phyloP scores from a whole-genome alignment of 768 basidiomycete species.

The Hypsizygus marmoreus region DNA sequence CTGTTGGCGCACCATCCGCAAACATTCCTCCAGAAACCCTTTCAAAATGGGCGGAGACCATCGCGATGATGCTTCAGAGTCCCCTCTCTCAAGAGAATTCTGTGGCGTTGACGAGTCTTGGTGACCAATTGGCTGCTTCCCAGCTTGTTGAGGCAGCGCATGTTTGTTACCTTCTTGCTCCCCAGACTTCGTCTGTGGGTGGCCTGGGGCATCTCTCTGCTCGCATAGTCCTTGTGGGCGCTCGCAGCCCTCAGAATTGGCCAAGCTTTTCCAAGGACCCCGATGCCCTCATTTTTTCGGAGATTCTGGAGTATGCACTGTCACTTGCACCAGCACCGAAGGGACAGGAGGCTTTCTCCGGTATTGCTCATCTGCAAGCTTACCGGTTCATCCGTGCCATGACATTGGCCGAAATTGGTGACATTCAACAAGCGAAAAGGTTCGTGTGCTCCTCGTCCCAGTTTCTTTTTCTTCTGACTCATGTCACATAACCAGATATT shows the following conservation, averaged over 20 bases:
- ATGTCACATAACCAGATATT: conserved; percentile 62
- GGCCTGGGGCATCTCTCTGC: conserved; percentile 68
- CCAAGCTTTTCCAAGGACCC: conserved; percentile 62
- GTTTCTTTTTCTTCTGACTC: conserved; percentile 1
- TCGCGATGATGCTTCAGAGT: conserved; percentile 79
- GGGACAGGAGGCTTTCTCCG: conserved; percentile 84
- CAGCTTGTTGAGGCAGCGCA: conserved; percentile 87
- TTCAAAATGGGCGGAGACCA: conserved; percentile 82
- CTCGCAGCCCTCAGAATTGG: conserved; percentile 52
- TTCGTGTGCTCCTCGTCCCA: conserved; percentile 29
- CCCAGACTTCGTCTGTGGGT: conserved; percentile 73
- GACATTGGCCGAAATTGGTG: conserved; percentile 78
- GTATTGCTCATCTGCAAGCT: conserved; percentile 84
- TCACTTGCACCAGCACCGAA: conserved; percentile 73
- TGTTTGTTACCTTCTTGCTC: conserved; percentile 87
- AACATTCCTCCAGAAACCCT: conserved; percentile 66
- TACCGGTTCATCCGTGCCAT: conserved; percentile 83
- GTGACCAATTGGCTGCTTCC: conserved; percentile 74
- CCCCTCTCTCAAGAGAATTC: conserved; percentile 69
- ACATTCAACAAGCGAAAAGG: conserved; percentile 76
- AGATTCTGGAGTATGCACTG: conserved; percentile 89
- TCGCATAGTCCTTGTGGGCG: conserved; percentile 76
- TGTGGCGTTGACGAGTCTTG: conserved; percentile 78
- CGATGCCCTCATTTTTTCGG: conserved; percentile 83
- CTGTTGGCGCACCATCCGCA: conserved; percentile 39